phyloP scores from a whole-genome alignment of 169 alveolate species.

The Perkinsus chesapeaki region DNA sequence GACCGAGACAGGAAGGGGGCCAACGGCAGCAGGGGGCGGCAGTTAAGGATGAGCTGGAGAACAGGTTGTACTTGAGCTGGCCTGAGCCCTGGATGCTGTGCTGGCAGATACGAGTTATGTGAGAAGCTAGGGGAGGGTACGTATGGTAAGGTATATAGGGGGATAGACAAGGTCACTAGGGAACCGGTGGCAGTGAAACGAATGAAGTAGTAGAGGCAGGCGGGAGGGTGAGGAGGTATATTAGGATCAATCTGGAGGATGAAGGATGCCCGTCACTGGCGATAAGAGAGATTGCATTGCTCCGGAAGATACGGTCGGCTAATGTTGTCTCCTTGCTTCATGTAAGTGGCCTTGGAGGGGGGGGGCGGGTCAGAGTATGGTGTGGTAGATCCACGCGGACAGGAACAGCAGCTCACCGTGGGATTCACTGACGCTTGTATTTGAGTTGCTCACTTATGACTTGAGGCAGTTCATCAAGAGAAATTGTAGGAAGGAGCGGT shows the following conservation, averaged over 20 bases:
- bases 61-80: background rate
- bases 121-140: constrained; percentile 63
- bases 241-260: constrained; percentile 24
- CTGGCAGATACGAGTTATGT: constrained; percentile 15
- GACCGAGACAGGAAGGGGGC: background rate
- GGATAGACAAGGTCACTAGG: constrained; percentile 54
- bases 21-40: background rate
- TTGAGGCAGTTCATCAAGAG: background rate
- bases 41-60: background rate
- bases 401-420: background rate
- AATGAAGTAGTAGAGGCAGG: constrained; percentile 44
- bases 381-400: constrained; percentile 12
- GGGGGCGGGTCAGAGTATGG: constrained; percentile 26
- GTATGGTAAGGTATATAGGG: constrained; percentile 68
- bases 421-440: background rate
- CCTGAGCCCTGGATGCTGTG: background rate
- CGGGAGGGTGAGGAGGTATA: too few relatives aligned
- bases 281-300: background rate
- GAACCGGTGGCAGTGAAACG: constrained; percentile 54
- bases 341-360: background rate
- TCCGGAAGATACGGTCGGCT: background rate
- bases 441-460: background rate
- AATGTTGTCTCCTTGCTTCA: background rate
- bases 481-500: background rate
- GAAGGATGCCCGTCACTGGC: constrained; percentile 5